Conservation (phyloP, 2,329 filamentous ascomycete species). For the Alternaria angustiovoidea region DNA sequence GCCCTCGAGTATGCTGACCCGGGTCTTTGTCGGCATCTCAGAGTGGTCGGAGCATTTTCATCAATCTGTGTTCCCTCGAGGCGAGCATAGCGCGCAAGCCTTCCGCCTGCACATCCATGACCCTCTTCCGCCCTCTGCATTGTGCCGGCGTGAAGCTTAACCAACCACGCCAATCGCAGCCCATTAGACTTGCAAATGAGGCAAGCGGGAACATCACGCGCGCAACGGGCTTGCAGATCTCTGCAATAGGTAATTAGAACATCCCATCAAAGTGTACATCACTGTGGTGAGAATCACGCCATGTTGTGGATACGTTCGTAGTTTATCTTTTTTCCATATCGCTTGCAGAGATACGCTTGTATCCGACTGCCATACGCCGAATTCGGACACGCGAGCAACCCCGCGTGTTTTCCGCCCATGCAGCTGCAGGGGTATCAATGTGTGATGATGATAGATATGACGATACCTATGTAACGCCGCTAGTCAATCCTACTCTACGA, state of each 20-base stretch:
- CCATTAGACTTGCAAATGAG: constrained; percentile 27
- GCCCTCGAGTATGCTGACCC: background rate
- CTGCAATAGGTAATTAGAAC: constrained; percentile 20
- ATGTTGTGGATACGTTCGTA: constrained; percentile 14
- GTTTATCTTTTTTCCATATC: background rate
- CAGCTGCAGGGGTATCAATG: background rate
- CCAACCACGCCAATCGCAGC: constrained; percentile 35
- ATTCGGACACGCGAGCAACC: constrained; percentile 7
- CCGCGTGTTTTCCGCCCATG: constrained; percentile 9
- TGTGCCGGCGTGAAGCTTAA: constrained; percentile 41
- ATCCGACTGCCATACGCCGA: background rate
- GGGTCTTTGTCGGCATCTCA: constrained; percentile 5
- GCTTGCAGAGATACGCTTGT: background rate
- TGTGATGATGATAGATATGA: constrained; percentile 2
- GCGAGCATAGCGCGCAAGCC: constrained; percentile 26
- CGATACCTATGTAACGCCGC: constrained; percentile 4
- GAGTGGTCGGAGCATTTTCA: constrained; percentile 22
- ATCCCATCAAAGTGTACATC: constrained; percentile 23
- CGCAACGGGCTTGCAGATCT: constrained; percentile 49
- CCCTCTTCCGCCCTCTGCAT: constrained; percentile 27
- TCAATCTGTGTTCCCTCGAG: constrained; percentile 13
- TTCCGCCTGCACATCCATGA: constrained; percentile 32
- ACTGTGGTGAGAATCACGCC: constrained; percentile 25
- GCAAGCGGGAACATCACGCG: constrained; percentile 45
- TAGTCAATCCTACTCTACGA: constrained; percentile 2